Percentiles rank a stretch among this genome's conserved stretches.
phyloP scores from a whole-genome alignment of 768 basidiomycete genomes.

The Pisolithus albus region DNA sequence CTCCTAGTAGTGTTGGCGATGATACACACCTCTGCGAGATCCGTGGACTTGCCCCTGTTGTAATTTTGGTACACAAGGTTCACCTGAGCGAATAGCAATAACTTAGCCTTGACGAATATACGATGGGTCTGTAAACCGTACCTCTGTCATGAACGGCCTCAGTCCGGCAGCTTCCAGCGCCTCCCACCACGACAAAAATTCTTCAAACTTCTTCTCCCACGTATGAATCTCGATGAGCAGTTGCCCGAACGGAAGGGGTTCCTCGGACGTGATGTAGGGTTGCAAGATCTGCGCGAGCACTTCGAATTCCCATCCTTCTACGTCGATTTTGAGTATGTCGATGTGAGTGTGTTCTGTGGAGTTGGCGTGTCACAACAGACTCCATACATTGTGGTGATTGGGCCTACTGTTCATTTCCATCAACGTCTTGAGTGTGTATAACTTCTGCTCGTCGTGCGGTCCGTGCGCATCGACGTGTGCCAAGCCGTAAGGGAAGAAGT shows the following conservation, averaged over 20 bases:
- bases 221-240: constrained; percentile 41
- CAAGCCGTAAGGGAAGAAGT: constrained; percentile 39
- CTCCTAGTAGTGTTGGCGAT: not conserved
- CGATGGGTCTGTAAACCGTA: constrained; percentile 1
- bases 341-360: constrained; percentile 30
- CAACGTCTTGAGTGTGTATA: constrained; percentile 41
- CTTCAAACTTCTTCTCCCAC: constrained; percentile 29
- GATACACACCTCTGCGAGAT: constrained; percentile 42
- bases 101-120: not conserved
- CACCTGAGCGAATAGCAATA: constrained; percentile 31
- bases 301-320: constrained; percentile 45
- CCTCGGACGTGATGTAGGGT: constrained; percentile 29
- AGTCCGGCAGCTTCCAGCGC: constrained; percentile 41
- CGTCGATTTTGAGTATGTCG: constrained; percentile 39
- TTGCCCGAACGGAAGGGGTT: constrained; percentile 41
- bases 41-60: constrained; percentile 38
- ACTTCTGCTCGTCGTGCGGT: constrained; percentile 25
- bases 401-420: constrained; percentile 37
- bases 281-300: constrained; percentile 35
- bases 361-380: not conserved
- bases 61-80: constrained; percentile 56
- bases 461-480: constrained; percentile 32
- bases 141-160: constrained; percentile 42
- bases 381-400: not conserved
- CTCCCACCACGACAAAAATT: constrained; percentile 41